These are phyloP conservation scores for Apophysomyces trapeziformis DNA, from an alignment of 371 early-diverging fungal genomes.

Conservation along the genomic window DNA sequence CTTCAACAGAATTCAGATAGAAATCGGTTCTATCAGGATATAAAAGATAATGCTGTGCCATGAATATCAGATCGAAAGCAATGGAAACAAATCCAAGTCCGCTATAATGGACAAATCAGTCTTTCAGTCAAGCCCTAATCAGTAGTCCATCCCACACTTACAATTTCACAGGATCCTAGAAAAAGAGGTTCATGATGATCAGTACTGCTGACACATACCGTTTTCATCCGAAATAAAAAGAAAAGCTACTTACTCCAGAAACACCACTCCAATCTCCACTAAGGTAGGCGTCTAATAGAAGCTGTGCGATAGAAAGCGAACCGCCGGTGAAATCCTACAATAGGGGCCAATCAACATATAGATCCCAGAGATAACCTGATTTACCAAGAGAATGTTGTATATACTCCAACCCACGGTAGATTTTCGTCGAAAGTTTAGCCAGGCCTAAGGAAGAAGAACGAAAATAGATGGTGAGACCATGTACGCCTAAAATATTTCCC, in stretches of 20 bases:
- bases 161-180: slow-evolving; percentile 59
- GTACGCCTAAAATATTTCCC: neutral
- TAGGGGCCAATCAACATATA: neutral
- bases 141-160: slow-evolving; percentile 26
- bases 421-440: slow-evolving; percentile 73
- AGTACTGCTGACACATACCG: no score
- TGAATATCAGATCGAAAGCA: slow-evolving; percentile 82
- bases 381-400: slow-evolving; percentile 81
- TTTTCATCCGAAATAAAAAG: neutral
- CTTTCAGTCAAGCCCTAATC: neutral
- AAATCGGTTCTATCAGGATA: slow-evolving; percentile 60
- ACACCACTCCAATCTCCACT: slow-evolving; percentile 74
- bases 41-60: slow-evolving; percentile 83
- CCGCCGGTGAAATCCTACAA: slow-evolving; percentile 89
- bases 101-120: slow-evolving; percentile 24
- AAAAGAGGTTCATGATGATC: neutral
- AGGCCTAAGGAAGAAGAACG: slow-evolving; percentile 46
- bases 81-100: slow-evolving; percentile 84
- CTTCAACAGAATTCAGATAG: slow-evolving; percentile 45
- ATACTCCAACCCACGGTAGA: slow-evolving; percentile 95
- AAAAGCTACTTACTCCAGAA: slow-evolving; percentile 52
- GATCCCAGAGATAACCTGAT: neutral
- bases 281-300: slow-evolving; percentile 75
- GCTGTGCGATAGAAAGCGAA: slow-evolving; percentile 75
- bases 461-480: neutral